Percentiles rank a stretch among this genome's conserved stretches.
Evolutionary conservation across 805 yeast genomes (phyloP).

Genomic region (Saccharomycopsis vini): DNA sequence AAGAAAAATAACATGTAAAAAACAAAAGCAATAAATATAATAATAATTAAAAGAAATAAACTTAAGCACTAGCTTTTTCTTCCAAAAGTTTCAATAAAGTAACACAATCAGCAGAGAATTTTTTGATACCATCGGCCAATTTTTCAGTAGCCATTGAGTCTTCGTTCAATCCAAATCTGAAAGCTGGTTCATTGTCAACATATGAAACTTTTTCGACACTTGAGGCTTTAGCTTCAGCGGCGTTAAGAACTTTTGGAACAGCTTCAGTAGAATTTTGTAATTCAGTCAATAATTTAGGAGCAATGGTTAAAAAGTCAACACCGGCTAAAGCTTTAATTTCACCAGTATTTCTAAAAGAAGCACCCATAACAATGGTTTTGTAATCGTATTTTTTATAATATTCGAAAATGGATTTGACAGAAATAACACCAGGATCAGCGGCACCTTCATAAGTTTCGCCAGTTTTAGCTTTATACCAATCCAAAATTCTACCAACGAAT

Average conservation of each 20-base stretch:
- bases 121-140: slow-evolving; percentile 95
- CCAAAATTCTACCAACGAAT: slow-evolving; percentile 97
- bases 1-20: too few relatives aligned
- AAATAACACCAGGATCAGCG: slow-evolving; percentile 91
- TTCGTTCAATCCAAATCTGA: slow-evolving; percentile 88
- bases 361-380: slow-evolving; percentile 99
- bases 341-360: slow-evolving; percentile 95
- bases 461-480: slow-evolving; percentile 93
- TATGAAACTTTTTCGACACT: slow-evolving; percentile 64
- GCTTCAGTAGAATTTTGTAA: slow-evolving; percentile 66
- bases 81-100: slow-evolving; percentile 65
- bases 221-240: slow-evolving; percentile 47
- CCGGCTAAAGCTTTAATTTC: slow-evolving; percentile 97
- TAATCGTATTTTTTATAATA: slow-evolving; percentile 96
- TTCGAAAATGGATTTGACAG: slow-evolving; percentile 85
- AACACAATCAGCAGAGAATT: slow-evolving; percentile 86
- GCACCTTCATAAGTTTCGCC: slow-evolving; percentile 77
- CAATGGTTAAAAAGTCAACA: slow-evolving; percentile 89
- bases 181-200: slow-evolving; percentile 77
- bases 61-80: slow-evolving; percentile 18
- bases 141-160: slow-evolving; percentile 99
- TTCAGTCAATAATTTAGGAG: slow-evolving; percentile 88
- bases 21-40: background rate
- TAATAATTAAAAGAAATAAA: background rate
- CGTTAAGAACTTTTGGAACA: slow-evolving; percentile 77